Evolutionary conservation across 2,329 filamentous ascomycete species (phyloP).

Genomic region (Phoma herbarum): DNA sequence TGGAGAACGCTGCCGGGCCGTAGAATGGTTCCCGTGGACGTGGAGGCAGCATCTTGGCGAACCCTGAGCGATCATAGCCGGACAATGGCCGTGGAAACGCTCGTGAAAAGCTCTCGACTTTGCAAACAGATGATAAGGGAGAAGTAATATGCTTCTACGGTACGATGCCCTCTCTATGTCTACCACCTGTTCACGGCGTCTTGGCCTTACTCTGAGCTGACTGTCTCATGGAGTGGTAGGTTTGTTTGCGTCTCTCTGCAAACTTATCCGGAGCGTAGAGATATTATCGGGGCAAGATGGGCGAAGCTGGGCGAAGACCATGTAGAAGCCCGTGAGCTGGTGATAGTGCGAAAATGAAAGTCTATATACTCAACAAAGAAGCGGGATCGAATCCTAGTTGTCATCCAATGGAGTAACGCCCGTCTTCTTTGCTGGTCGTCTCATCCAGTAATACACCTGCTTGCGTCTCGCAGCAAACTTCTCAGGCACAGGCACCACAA

Average conservation of each 20-base stretch:
- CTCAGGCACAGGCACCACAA: slow-evolving; percentile 13
- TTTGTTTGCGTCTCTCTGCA: slow-evolving; percentile 18
- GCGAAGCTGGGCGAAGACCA: not conserved
- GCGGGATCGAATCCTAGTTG: not conserved
- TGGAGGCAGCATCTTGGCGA: not conserved
- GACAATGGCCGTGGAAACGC: not conserved
- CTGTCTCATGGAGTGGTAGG: not conserved
- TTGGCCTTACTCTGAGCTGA: not conserved
- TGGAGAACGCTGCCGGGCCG: slow-evolving; percentile 6
- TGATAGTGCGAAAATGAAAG: too few species aligned
- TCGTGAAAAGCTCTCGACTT: not conserved
- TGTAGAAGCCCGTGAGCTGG: too few species aligned
- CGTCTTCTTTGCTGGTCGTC: slow-evolving; percentile 4
- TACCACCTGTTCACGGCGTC: not conserved
- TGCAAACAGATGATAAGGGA: not conserved
- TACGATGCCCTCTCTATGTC: not conserved
- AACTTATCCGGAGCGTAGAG: slow-evolving; percentile 8
- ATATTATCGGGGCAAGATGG: too few species aligned
- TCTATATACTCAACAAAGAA: too few species aligned
- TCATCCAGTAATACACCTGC: slow-evolving; percentile 18
- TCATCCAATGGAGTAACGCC: not conserved
- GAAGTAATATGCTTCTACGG: not conserved
- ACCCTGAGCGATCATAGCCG: not conserved
- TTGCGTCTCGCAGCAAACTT: slow-evolving; percentile 21
- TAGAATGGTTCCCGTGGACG: not conserved